A percentile compares a stretch with the other conserved stretches of the same genome.
phyloP scores from a whole-genome alignment of 169 alveolate species.

The Cystoisospora suis region DNA sequence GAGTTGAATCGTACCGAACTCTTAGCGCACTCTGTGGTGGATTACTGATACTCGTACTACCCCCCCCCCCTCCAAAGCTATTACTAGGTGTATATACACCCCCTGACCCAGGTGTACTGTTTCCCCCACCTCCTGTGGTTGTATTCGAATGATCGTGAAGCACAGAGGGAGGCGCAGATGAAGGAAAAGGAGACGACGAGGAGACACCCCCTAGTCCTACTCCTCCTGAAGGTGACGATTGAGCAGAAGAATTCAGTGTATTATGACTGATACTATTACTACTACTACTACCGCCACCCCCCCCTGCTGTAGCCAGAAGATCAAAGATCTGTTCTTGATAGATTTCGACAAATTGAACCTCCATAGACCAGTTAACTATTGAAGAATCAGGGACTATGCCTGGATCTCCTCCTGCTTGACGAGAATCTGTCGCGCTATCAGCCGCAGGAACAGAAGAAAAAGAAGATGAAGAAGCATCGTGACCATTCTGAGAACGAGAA shows the following conservation, averaged over 20 bases:
- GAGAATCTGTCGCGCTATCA: too few relatives aligned
- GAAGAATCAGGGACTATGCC: neutral
- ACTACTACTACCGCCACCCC: too few relatives aligned
- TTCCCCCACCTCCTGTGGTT: neutral
- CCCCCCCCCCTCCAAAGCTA: neutral
- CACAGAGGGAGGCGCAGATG: slow-evolving; percentile 11
- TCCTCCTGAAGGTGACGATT: neutral
- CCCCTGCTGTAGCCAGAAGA: too few relatives aligned
- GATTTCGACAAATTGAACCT: slow-evolving; percentile 46
- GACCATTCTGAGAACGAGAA: too few relatives aligned
- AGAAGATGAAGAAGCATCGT: neutral
- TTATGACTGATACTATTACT: too few relatives aligned
- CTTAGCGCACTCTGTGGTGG: neutral
- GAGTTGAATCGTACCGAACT: slow-evolving; percentile 21
- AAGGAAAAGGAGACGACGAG: neutral
- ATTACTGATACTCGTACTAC: neutral
- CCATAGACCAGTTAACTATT: slow-evolving; percentile 19
- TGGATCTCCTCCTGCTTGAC: neutral
- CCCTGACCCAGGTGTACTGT: neutral
- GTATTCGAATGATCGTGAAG: too few relatives aligned
- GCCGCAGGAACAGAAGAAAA: neutral
- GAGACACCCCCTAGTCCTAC: neutral
- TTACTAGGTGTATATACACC: neutral
- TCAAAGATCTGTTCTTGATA: slow-evolving; percentile 46
- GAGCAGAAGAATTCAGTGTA: too few relatives aligned